Percentiles rank a stretch among this genome's conserved stretches.
Evolutionary conservation across 805 yeast species (phyloP).

Genomic region (Lipomyces yamadae): DNA sequence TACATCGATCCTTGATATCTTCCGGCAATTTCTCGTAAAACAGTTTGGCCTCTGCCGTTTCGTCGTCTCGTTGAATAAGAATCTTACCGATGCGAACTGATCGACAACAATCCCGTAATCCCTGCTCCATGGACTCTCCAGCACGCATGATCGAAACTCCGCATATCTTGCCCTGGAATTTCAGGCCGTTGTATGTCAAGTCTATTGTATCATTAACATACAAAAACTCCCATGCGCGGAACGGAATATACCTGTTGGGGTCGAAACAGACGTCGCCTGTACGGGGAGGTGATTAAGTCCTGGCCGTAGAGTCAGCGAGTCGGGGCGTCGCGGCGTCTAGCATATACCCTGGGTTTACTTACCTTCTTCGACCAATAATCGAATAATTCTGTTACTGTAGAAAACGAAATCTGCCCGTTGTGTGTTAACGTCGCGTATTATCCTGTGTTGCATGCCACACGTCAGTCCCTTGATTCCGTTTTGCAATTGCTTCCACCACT

Average conservation of each 20-base stretch:
- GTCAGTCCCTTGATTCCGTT: background rate
- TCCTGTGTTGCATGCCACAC: constrained; percentile 48
- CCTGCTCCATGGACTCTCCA: constrained; percentile 99
- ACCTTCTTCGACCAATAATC: constrained; percentile 89
- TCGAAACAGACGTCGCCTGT: constrained; percentile 64
- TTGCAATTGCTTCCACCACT: background rate
- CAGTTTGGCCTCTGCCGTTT: constrained; percentile 89
- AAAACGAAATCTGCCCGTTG: constrained; percentile 91
- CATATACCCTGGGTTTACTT: background rate
- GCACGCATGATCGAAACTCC: constrained; percentile 99
- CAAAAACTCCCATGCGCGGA: background rate
- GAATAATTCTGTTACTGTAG: constrained; percentile 91
- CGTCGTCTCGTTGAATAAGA: constrained; percentile 96
- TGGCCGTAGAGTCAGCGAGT: background rate
- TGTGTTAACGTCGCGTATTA: constrained; percentile 82
- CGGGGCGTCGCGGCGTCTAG: background rate
- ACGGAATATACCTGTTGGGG: constrained; percentile 67
- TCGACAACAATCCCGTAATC: constrained; percentile 94
- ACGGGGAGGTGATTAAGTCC: constrained; percentile 91
- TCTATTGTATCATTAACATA: constrained; percentile 51
- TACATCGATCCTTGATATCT: constrained; percentile 79
- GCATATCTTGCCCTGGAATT: constrained; percentile 89
- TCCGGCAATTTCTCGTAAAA: constrained; percentile 94
- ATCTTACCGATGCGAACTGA: constrained; percentile 96
- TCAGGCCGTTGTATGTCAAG: constrained; percentile 71